Evolutionary conservation across 768 basidiomycete species (phyloP).

Genomic region (Lactifluus rugatus): DNA sequence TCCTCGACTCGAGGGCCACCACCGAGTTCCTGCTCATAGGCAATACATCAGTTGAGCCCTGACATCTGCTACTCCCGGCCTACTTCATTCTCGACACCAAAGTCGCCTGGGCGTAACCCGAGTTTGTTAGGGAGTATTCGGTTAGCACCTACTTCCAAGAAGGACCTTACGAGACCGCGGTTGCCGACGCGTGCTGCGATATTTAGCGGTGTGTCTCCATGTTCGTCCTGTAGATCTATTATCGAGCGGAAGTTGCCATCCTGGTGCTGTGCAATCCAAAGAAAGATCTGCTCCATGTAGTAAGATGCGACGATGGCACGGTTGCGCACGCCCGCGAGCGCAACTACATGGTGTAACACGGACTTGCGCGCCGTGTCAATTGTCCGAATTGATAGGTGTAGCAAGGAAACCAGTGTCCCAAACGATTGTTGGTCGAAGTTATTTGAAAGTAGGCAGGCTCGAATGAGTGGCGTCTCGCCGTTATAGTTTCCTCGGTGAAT

Average conservation of each 20-base stretch:
- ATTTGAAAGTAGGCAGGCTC: conserved; percentile 83
- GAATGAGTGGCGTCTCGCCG: conserved; percentile 91
- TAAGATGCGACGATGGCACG: conserved; percentile 76
- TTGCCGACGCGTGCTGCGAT: conserved; percentile 93
- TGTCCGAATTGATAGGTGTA: conserved; percentile 74
- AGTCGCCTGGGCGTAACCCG: conserved; percentile 87
- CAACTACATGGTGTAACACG: conserved; percentile 85
- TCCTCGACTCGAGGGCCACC: conserved; percentile 70
- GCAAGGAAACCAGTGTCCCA: conserved; percentile 46
- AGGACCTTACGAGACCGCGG: conserved; percentile 69
- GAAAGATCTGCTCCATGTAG: conserved; percentile 84
- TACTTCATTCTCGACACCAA: conserved; percentile 89
- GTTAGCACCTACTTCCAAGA: conserved; percentile 91
- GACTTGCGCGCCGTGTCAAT: conserved; percentile 80
- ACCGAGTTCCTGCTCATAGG: conserved; percentile 46
- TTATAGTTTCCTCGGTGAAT: conserved; percentile 84
- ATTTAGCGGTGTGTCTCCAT: conserved; percentile 94
- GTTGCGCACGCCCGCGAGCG: conserved; percentile 86
- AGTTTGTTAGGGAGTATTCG: conserved; percentile 83
- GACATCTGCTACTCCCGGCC: conserved; percentile 21
- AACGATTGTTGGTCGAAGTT: conserved; percentile 75
- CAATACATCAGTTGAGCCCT: conserved; percentile 9
- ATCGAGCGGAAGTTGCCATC: conserved; percentile 67
- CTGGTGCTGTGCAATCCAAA: conserved; percentile 73
- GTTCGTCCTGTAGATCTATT: conserved; percentile 86